Percentiles rank a stretch among this genome's conserved stretches.
Evolutionary conservation across 78 protist genomes (phyloP).

Genomic region (Pigoraptor vietnamica): DNA sequence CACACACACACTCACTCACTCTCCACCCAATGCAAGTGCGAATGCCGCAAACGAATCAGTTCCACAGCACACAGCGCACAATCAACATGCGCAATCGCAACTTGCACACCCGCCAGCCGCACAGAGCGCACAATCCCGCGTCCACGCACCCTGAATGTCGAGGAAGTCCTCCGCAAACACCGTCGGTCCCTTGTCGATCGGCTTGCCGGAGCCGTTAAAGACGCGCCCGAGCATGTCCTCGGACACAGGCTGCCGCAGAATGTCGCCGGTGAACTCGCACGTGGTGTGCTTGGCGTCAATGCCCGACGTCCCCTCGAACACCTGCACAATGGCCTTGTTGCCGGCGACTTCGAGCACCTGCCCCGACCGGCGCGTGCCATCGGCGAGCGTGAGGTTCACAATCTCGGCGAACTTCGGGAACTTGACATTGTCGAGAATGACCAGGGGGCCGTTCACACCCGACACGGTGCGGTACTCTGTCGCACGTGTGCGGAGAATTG

Average conservation of each 20-base stretch:
- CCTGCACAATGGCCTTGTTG: slow-evolving; percentile 95
- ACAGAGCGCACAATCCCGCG: too few species aligned
- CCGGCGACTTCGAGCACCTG: slow-evolving; percentile 93
- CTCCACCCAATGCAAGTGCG: too few species aligned
- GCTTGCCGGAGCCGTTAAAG: slow-evolving; percentile 99
- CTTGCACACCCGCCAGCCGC: too few species aligned
- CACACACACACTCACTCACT: too few species aligned
- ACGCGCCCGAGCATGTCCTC: slow-evolving; percentile 99
- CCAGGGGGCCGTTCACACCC: slow-evolving; percentile 99
- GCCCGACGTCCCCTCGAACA: slow-evolving; percentile 98
- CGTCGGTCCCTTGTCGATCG: slow-evolving; percentile 95
- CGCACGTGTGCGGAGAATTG: too few species aligned
- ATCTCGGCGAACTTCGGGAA: slow-evolving; percentile 89
- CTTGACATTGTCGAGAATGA: slow-evolving; percentile 94
- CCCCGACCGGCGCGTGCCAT: slow-evolving; percentile 88
- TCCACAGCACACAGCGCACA: too few species aligned
- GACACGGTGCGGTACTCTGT: slow-evolving; percentile 89
- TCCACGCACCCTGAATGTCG: slow-evolving; percentile 88
- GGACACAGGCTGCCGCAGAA: slow-evolving; percentile 84
- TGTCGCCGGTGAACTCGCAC: slow-evolving; percentile 94
- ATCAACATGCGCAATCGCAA: too few species aligned
- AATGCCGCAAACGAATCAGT: too few species aligned
- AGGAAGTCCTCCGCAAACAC: slow-evolving; percentile 95
- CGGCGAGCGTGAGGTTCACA: slow-evolving; percentile 89
- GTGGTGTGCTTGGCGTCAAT: slow-evolving; percentile 91